A percentile compares a stretch with the other conserved stretches of the same genome.
Evolutionary conservation across 768 basidiomycete species (phyloP).

Genomic region (Phylloporus scabripes): DNA sequence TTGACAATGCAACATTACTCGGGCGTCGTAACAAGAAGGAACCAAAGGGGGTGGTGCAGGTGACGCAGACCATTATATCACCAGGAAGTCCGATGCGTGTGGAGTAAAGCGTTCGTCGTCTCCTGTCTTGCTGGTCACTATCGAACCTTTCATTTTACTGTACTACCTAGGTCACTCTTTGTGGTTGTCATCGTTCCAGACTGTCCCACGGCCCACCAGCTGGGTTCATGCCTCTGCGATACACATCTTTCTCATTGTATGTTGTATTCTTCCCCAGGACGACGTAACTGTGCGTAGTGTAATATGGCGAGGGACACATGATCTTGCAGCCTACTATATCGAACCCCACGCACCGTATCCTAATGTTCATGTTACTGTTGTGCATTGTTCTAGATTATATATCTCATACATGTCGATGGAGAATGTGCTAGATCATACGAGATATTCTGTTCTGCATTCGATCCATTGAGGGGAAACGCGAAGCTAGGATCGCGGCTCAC

Average conservation of each 20-base stretch:
- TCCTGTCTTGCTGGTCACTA: neutral
- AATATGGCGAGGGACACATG: slow-evolving; percentile 14
- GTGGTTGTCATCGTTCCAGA: neutral
- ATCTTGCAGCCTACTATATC: slow-evolving; percentile 5
- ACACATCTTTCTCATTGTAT: slow-evolving; percentile 12
- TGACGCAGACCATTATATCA: slow-evolving; percentile 23
- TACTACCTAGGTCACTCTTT: neutral
- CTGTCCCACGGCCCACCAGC: neutral
- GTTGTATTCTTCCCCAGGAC: slow-evolving; percentile 6
- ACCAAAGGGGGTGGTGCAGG: slow-evolving; percentile 16
- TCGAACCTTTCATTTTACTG: neutral
- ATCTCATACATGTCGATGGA: neutral
- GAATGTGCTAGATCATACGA: neutral
- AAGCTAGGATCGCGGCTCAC: neutral
- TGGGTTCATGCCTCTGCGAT: slow-evolving; percentile 4
- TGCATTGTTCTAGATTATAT: slow-evolving; percentile 12
- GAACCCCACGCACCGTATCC: slow-evolving; percentile 15
- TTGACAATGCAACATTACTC: slow-evolving; percentile 82
- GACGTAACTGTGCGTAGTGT: slow-evolving; percentile 7
- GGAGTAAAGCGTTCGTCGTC: slow-evolving; percentile 6
- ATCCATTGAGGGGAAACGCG: neutral
- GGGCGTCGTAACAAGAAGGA: slow-evolving; percentile 56
- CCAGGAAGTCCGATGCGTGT: slow-evolving; percentile 33
- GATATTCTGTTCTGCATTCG: neutral
- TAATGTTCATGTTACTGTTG: slow-evolving; percentile 13